Evolutionary conservation across 371 early-diverging fungal species (phyloP), one percentile per base, ranked within the genome.

Genomic region (Capillidium heterosporum): DNA sequence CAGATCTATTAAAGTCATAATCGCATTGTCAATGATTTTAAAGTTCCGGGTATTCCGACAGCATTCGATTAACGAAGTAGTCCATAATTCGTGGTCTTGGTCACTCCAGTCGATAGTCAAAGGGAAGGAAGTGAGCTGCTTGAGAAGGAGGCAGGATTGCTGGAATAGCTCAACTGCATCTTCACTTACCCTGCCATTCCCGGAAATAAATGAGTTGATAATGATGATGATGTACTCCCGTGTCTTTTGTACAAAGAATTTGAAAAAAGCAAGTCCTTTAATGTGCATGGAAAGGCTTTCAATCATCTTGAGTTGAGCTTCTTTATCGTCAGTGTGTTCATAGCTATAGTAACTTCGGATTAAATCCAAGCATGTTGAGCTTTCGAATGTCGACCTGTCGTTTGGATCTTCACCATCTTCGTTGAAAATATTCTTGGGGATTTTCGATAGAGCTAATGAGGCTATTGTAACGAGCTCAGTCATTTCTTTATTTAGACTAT

Each of bases 121-220:
- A 8, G 29, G 53, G 26, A 53, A 53, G 11, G 53, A 53, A 8
- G 53, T 53, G 35, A 53, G 39, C 24, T 53, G 53, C 24, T 40
- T 53, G n/a, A 53, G 29, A 19, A 53, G 19, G 2, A n/a, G 27
- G 24, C 35, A 53, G 4, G 39, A n/a, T 10, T n/a, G 39, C 19
- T 35, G 32, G 26, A 53, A 53, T 23, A 24, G n/a, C 28, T 28
- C 50, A 10, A 28, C 50, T 31, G 24, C 26, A 49, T 28, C 24
- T 26, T 3, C 32, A 17, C 28, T 17, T 27, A 47, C 47, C 15
- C 8, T 28, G 28, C 15, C 26, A 23, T 31, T 26, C 10, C 5
- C 50, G 8, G n/a, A 13, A 31, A 28, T 28, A 27, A 28, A 49
- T 5, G 8, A 13, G 31, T 49, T 31, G 24, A 49, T 49, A 4